A percentile compares a stretch with the other conserved stretches of the same genome.
These are phyloP conservation scores for Achlya hypogyna DNA, from an alignment of 352 stramenopile genomes.

Conservation along the genomic window DNA sequence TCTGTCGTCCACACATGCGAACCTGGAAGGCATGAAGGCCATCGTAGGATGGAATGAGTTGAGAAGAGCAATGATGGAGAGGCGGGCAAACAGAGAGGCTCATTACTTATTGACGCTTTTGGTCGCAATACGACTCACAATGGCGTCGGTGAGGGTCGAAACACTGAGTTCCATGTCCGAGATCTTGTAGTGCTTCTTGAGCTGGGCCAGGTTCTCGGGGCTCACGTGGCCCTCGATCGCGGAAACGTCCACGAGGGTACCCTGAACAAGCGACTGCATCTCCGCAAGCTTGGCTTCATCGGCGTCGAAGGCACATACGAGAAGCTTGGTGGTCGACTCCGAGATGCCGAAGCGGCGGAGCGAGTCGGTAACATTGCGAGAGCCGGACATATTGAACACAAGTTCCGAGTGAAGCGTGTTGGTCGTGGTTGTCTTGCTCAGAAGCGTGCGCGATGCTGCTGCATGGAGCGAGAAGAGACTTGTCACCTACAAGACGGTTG, in stretches of 20 bases:
- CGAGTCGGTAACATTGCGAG: slow-evolving; percentile 74
- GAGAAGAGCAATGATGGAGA: neutral
- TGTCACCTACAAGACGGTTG: slow-evolving; percentile 34
- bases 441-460: slow-evolving; percentile 53
- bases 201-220: slow-evolving; percentile 35
- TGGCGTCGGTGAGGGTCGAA: slow-evolving; percentile 57
- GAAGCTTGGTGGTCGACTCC: slow-evolving; percentile 40
- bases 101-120: slow-evolving; percentile 78
- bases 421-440: slow-evolving; percentile 53
- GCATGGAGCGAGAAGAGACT: slow-evolving; percentile 69
- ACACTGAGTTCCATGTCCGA: slow-evolving; percentile 57
- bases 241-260: slow-evolving; percentile 28
- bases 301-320: slow-evolving; percentile 71
- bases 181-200: slow-evolving; percentile 83
- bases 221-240: slow-evolving; percentile 40
- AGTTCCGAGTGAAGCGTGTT: slow-evolving; percentile 74
- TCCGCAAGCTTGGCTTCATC: slow-evolving; percentile 32
- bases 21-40: neutral
- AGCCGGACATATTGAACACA: slow-evolving; percentile 79
- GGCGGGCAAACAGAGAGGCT: neutral
- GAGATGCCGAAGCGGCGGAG: slow-evolving; percentile 70
- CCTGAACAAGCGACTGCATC: slow-evolving; percentile 40
- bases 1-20: no score
- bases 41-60: neutral
- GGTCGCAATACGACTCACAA: slow-evolving; percentile 75